phyloP scores from a whole-genome alignment of 176 grass and related monocot genomes.

The Avena insularis region DNA sequence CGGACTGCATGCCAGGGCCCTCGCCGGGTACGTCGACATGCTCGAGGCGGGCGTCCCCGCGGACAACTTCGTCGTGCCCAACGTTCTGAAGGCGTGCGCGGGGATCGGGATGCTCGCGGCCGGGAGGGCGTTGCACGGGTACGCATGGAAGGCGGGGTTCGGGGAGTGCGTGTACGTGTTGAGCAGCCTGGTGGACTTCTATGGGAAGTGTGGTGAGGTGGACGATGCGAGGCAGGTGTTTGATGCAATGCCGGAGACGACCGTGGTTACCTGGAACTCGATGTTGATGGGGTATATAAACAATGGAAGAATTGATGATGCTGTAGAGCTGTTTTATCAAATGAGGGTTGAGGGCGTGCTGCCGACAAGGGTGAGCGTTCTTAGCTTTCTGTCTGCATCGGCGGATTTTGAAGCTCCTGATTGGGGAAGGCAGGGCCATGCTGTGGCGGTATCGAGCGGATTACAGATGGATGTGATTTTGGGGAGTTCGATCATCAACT shows the following conservation, averaged over 20 bases:
- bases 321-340: constrained; percentile 57
- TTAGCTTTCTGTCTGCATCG: constrained; percentile 58
- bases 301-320: constrained; percentile 58
- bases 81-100: constrained; percentile 51
- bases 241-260: constrained; percentile 68
- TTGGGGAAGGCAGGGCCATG: constrained; percentile 75
- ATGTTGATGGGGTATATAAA: constrained; percentile 74
- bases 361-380: constrained; percentile 63
- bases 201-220: constrained; percentile 52
- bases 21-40: constrained; percentile 44
- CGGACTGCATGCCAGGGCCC: constrained; percentile 34
- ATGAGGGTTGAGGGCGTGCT: constrained; percentile 61
- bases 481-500: constrained; percentile 67
- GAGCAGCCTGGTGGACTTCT: constrained; percentile 82
- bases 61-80: constrained; percentile 58
- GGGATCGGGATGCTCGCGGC: background rate
- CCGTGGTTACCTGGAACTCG: constrained; percentile 68
- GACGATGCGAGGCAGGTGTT: constrained; percentile 54
- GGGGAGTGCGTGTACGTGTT: constrained; percentile 56
- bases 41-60: constrained; percentile 36
- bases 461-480: constrained; percentile 64
- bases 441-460: constrained; percentile 53
- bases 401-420: constrained; percentile 45
- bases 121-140: constrained; percentile 52
- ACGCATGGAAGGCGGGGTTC: constrained; percentile 51